Conservation (phyloP, 2,329 filamentous ascomycete genomes). For the Cytospora mali region DNA sequence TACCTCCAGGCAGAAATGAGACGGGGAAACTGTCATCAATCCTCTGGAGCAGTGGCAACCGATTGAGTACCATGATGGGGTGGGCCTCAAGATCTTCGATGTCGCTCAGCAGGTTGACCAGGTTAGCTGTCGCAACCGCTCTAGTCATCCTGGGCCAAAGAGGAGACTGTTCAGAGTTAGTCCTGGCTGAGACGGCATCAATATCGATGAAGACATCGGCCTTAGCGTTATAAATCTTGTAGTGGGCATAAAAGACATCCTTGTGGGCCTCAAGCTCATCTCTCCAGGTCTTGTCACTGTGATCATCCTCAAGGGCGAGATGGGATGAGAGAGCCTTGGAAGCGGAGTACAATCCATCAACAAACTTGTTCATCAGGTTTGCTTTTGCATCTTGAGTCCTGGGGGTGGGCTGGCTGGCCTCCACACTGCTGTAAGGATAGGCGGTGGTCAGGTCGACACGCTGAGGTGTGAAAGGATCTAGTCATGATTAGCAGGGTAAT, state of each 20-base stretch:
- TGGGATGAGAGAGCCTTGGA: conserved; percentile 21
- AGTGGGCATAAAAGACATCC: conserved; percentile 17
- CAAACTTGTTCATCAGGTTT: conserved; percentile 29
- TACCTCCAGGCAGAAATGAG: conserved; percentile 20
- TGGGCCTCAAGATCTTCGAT: conserved; percentile 30
- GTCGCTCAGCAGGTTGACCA: conserved; percentile 39
- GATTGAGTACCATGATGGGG: conserved; percentile 28
- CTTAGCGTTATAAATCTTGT: conserved; percentile 19
- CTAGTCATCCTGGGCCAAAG: conserved; percentile 23
- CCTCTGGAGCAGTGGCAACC: conserved; percentile 36
- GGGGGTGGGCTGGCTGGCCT: conserved; percentile 10
- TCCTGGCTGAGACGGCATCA: conserved; percentile 7
- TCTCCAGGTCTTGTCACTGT: conserved; percentile 23
- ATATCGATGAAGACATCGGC: conserved; percentile 21
- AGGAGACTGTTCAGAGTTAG: conserved; percentile 7
- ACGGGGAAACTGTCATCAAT: conserved; percentile 20
- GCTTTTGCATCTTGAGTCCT: conserved; percentile 19
- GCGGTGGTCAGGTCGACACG: conserved; percentile 10
- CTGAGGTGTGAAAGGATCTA: conserved; percentile 21
- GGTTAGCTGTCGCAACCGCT: conserved; percentile 37
- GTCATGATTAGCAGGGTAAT: conserved; percentile 5
- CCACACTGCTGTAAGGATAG: conserved; percentile 6
- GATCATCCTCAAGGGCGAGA: conserved; percentile 9
- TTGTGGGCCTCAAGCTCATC: conserved; percentile 20
- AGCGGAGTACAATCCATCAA: conserved; percentile 18